Conservation (phyloP, 768 basidiomycete species). For the Cystofilobasidium macerans region DNA sequence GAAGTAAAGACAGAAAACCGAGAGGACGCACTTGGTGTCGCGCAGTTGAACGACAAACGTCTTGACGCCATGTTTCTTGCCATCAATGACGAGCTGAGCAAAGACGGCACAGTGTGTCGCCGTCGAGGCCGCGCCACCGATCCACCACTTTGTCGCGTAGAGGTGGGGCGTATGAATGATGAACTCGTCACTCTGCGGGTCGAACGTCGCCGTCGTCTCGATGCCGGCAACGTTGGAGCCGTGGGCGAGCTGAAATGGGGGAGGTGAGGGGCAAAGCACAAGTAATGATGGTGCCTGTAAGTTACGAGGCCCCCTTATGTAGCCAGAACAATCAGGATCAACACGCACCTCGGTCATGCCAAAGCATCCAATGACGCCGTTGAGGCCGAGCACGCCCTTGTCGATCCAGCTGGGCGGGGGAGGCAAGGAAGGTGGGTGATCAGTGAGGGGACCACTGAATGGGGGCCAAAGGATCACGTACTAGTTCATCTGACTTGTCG, state of each 20-base stretch:
- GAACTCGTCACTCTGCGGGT: constrained; percentile 40
- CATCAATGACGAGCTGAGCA: constrained; percentile 41
- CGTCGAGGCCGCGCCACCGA: constrained; percentile 42
- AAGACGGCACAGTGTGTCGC: constrained; percentile 43
- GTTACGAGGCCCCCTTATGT: too few relatives aligned
- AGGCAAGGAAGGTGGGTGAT: too few relatives aligned
- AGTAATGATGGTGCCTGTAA: too few relatives aligned
- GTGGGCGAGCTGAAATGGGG: not conserved
- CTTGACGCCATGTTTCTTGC: constrained; percentile 41
- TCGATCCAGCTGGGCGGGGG: constrained; percentile 41
- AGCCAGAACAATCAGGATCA: not conserved
- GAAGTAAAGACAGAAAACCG: not conserved
- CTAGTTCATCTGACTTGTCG: constrained; percentile 35
- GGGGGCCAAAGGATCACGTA: too few relatives aligned
- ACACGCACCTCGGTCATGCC: constrained; percentile 32
- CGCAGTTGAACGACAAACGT: constrained; percentile 42
- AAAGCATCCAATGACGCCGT: constrained; percentile 42
- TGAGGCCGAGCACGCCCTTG: constrained; percentile 40
- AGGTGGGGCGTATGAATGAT: constrained; percentile 42
- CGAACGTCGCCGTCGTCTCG: constrained; percentile 43
- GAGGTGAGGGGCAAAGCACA: not conserved
- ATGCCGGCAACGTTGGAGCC: constrained; percentile 35
- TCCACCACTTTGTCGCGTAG: constrained; percentile 44
- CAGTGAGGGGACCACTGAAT: too few relatives aligned
- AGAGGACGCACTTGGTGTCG: constrained; percentile 29